Conservation (phyloP, 2,329 filamentous ascomycete genomes). For the Dactylellina parvicollis region DNA sequence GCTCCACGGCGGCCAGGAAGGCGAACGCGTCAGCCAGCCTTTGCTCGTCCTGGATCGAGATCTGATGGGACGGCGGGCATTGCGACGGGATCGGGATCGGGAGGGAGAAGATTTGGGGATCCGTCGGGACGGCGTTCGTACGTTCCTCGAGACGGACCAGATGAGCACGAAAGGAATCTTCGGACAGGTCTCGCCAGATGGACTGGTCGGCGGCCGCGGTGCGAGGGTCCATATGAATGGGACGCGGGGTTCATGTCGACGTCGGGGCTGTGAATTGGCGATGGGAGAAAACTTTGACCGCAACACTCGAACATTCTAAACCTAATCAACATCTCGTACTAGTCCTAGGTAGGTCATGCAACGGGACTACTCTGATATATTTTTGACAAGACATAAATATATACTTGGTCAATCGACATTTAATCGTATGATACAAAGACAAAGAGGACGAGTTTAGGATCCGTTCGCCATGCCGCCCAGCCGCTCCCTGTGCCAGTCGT, state of each 20-base stretch:
- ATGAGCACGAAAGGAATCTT: conserved; percentile 28
- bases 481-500: background rate
- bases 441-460: too few species aligned
- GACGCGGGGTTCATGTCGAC: too few species aligned
- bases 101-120: conserved; percentile 43
- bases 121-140: conserved; percentile 49
- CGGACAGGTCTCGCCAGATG: conserved; percentile 28
- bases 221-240: conserved; percentile 24
- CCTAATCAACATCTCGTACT: too few species aligned
- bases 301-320: too few species aligned
- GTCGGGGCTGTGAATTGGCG: too few species aligned
- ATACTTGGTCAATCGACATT: too few species aligned
- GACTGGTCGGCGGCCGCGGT: conserved; percentile 11
- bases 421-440: too few species aligned
- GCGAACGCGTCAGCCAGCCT: conserved; percentile 59
- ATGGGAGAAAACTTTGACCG: too few species aligned
- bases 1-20: conserved; percentile 58
- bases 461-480: background rate
- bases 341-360: too few species aligned
- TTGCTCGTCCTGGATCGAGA: conserved; percentile 58
- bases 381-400: too few species aligned
- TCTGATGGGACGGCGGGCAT: background rate
- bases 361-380: too few species aligned
- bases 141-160: conserved; percentile 27
- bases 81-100: background rate